These are phyloP conservation scores for Coleophoma cylindrospora DNA, from an alignment of 2,329 filamentous ascomycete genomes.

Conservation along the genomic window DNA sequence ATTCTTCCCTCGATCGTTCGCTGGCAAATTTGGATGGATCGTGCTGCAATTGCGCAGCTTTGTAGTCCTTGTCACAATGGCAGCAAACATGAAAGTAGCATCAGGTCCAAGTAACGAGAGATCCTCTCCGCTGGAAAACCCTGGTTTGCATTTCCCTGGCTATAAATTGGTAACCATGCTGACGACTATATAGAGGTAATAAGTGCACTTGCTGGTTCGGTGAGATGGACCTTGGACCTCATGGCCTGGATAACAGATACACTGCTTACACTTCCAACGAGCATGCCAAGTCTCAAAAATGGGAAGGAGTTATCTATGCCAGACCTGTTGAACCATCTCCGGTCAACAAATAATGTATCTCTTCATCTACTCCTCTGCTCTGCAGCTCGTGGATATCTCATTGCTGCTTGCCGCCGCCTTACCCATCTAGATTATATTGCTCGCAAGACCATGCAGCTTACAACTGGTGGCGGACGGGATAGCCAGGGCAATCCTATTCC, in stretches of 20 bases:
- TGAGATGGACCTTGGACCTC: conserved; percentile 74
- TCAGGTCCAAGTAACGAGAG: conserved; percentile 48
- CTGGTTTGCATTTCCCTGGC: conserved; percentile 35
- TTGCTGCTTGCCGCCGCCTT: conserved; percentile 62
- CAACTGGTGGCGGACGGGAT: conserved; percentile 6
- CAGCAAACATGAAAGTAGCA: conserved; percentile 41
- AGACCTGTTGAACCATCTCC: conserved; percentile 47
- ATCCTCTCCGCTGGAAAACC: conserved; percentile 58
- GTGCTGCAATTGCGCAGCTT: conserved; percentile 71
- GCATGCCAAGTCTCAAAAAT: conserved; percentile 39
- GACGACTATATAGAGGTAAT: conserved; percentile 55
- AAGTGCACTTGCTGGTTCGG: conserved; percentile 66
- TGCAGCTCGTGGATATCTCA: conserved; percentile 67
- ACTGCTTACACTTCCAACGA: conserved; percentile 50
- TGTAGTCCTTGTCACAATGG: conserved; percentile 59
- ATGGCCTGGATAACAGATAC: conserved; percentile 57
- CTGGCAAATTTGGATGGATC: conserved; percentile 70
- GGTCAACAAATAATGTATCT: conserved; percentile 49
- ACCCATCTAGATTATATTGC: conserved; percentile 44
- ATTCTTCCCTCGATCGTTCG: conserved; percentile 54
- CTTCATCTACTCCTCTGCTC: conserved; percentile 67
- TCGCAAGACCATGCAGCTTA: conserved; percentile 19
- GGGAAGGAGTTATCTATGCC: conserved; percentile 36
- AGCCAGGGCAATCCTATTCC: neutral
- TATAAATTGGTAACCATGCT: neutral